A percentile compares a stretch with the other conserved stretches of the same genome.
These are phyloP conservation scores for Populus ilicifolia DNA, from an alignment of 345 rosid species.

Conservation along the genomic window DNA sequence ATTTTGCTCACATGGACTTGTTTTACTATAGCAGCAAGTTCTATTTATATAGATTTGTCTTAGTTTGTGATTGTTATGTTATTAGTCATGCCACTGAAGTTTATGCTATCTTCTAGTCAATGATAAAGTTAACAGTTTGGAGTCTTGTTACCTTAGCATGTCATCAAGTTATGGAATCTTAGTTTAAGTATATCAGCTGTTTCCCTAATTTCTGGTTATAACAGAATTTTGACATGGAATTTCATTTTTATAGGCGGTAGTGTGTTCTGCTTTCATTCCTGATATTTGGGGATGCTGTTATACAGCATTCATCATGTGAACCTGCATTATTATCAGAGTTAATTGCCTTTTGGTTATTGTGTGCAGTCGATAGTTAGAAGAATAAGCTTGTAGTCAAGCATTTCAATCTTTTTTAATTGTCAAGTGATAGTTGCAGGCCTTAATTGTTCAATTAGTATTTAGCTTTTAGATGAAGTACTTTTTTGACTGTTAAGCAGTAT, in stretches of 20 bases:
- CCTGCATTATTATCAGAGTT: not conserved
- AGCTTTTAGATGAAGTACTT: not conserved
- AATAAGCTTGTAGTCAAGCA: not conserved
- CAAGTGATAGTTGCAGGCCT: not conserved
- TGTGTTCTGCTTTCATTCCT: not conserved
- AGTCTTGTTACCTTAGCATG: not conserved
- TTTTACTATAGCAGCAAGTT: not conserved
- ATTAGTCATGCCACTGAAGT: not conserved
- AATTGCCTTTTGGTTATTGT: not conserved
- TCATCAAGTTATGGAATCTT: not conserved
- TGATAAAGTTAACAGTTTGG: not conserved
- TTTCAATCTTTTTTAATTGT: not conserved
- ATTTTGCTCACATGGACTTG: not conserved
- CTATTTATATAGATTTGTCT: not conserved
- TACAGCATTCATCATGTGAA: not conserved
- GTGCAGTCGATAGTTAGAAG: not conserved
- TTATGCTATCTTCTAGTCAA: no score
- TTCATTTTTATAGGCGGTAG: not conserved
- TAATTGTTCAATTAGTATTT: not conserved
- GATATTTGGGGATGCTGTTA: not conserved
- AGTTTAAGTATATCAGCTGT: not conserved
- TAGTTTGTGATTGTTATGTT: not conserved
- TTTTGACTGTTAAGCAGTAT: not conserved
- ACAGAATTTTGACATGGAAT: not conserved
- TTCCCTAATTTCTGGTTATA: not conserved